A percentile compares a stretch with the other conserved stretches of the same genome.
Conservation (phyloP, 2,329 filamentous ascomycete genomes). For the Harringtonia aguacate region DNA sequence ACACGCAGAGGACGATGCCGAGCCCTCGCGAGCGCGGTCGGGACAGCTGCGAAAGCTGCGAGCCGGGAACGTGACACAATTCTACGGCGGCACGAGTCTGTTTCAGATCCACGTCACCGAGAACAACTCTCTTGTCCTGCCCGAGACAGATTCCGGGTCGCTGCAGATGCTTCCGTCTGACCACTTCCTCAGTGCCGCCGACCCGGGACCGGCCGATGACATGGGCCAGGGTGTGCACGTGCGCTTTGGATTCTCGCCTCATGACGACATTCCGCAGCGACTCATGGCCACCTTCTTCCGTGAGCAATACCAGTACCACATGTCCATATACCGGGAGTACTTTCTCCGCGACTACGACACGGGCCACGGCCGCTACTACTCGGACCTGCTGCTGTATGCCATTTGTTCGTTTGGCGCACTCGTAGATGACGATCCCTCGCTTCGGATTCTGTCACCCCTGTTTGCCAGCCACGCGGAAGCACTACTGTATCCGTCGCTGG, state of each 20-base stretch:
- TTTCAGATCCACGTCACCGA: slow-evolving; percentile 23
- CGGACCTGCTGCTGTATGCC: slow-evolving; percentile 35
- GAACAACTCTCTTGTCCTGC: too few relatives aligned
- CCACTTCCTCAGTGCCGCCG: slow-evolving; percentile 6
- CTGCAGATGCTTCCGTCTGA: too few relatives aligned
- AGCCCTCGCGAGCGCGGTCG: slow-evolving; percentile 12
- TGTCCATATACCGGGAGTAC: slow-evolving; percentile 39
- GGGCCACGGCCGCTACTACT: slow-evolving; percentile 35
- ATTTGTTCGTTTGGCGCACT: slow-evolving; percentile 38
- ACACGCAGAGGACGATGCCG: slow-evolving; percentile 13
- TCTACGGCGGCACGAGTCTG: slow-evolving; percentile 37
- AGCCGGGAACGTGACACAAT: slow-evolving; percentile 30
- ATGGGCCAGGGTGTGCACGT: background rate
- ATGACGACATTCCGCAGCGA: slow-evolving; percentile 30
- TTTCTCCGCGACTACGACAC: slow-evolving; percentile 38
- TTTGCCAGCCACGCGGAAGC: slow-evolving; percentile 33
- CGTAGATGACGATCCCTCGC: slow-evolving; percentile 26
- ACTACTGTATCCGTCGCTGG: slow-evolving; percentile 31
- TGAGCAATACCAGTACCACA: slow-evolving; percentile 35
- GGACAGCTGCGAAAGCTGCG: slow-evolving; percentile 26
- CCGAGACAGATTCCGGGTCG: too few relatives aligned
- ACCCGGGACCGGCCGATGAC: background rate
- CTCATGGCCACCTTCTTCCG: slow-evolving; percentile 38
- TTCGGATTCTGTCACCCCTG: slow-evolving; percentile 25
- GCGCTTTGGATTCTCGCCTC: slow-evolving; percentile 27